These are phyloP conservation scores for Aschersonia sp. DNA, from an alignment of 2,329 filamentous ascomycete species.

Conservation along the genomic window DNA sequence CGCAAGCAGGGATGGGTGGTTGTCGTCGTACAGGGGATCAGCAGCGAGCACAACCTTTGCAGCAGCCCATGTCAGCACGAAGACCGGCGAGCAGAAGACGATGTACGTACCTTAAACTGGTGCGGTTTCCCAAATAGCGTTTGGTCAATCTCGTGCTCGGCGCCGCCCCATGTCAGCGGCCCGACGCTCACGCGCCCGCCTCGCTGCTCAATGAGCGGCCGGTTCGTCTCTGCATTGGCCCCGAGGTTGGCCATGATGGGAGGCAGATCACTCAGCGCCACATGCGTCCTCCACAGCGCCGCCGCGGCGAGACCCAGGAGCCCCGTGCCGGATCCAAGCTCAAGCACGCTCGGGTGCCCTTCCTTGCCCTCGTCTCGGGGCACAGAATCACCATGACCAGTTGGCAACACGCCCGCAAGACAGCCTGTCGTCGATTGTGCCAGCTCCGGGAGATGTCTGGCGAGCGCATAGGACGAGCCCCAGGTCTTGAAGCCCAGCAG, in stretches of 20 bases:
- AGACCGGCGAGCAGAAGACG: too few relatives aligned
- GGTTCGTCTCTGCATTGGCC: conserved; percentile 58
- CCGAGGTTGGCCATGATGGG: conserved; percentile 69
- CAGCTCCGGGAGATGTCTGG: conserved; percentile 49
- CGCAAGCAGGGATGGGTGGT: conserved; percentile 63
- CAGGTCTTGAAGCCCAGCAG: conserved; percentile 89
- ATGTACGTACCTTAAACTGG: conserved; percentile 32
- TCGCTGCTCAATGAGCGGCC: conserved; percentile 32
- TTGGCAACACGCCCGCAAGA: too few relatives aligned
- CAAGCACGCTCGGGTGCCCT: conserved; percentile 35
- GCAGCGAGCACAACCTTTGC: conserved; percentile 63
- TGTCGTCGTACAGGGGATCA: conserved; percentile 74
- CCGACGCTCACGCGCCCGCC: conserved; percentile 47
- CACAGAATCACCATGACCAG: too few relatives aligned
- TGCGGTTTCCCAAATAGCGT: conserved; percentile 26
- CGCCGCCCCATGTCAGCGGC: conserved; percentile 59
- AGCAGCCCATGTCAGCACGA: background rate
- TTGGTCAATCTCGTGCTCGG: conserved; percentile 27
- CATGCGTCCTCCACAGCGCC: conserved; percentile 47
- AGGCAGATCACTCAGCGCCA: conserved; percentile 70
- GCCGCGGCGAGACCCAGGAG: conserved; percentile 81
- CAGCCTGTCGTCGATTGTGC: conserved; percentile 4
- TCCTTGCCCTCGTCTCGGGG: too few relatives aligned
- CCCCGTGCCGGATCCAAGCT: conserved; percentile 82
- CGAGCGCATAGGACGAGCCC: conserved; percentile 79